Evolutionary conservation across 2,329 filamentous ascomycete species (phyloP).

Genomic region (Claviceps arundinis): DNA sequence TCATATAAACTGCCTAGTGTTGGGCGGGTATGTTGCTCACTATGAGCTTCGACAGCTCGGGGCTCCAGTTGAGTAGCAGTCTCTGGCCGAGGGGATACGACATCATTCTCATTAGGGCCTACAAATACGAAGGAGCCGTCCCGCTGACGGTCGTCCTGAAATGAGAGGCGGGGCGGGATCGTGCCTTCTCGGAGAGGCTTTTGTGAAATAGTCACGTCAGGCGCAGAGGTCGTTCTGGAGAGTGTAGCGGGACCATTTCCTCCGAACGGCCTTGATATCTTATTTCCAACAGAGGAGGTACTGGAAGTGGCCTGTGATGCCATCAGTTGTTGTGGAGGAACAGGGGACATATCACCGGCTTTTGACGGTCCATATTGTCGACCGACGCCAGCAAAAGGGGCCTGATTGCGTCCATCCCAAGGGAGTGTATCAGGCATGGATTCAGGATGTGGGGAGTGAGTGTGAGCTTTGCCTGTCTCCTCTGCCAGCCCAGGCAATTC

Average conservation of each 20-base stretch:
- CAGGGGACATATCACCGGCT: slow-evolving; percentile 25
- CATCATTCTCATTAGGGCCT: slow-evolving; percentile 6
- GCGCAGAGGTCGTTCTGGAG: slow-evolving; percentile 1
- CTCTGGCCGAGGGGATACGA: slow-evolving; percentile 8
- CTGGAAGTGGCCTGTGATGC: slow-evolving; percentile 40
- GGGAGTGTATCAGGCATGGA: slow-evolving; percentile 43
- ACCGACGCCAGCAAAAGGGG: slow-evolving; percentile 20
- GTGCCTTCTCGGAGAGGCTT: slow-evolving; percentile 15
- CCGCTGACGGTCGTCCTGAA: slow-evolving; percentile 9
- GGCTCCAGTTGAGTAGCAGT: slow-evolving; percentile 17
- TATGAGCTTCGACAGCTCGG: slow-evolving; percentile 9
- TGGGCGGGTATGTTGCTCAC: slow-evolving; percentile 16
- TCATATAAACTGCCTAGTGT: slow-evolving; percentile 34
- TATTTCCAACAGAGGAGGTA: slow-evolving; percentile 34
- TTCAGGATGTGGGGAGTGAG: slow-evolving; percentile 17
- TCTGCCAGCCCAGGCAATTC: slow-evolving; percentile 16
- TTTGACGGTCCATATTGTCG: slow-evolving; percentile 1
- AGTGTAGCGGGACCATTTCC: slow-evolving; percentile 44
- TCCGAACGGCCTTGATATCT: slow-evolving; percentile 41
- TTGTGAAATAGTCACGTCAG: slow-evolving; percentile 19
- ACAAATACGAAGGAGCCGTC: slow-evolving; percentile 15
- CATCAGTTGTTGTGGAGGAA: slow-evolving; percentile 37
- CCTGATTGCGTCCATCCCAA: slow-evolving; percentile 31
- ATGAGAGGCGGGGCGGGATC: slow-evolving; percentile 1
- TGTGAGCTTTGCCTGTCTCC: slow-evolving; percentile 12